Conservation (phyloP, 2,329 filamentous ascomycete species). For the Phyllosticta citrichinensis region DNA sequence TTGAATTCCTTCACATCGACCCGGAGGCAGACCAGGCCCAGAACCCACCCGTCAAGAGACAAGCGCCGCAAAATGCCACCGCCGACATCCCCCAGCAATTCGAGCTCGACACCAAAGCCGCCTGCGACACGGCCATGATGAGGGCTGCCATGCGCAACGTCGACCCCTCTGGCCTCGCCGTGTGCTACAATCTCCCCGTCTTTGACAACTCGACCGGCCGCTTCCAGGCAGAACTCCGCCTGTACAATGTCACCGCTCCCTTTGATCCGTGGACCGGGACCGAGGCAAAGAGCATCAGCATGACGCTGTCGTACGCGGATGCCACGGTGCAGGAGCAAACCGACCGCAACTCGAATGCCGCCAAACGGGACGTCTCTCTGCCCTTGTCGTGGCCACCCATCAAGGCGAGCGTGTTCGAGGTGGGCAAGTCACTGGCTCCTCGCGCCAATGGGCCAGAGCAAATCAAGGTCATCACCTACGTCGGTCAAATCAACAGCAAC, state of each 20-base stretch:
- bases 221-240: conserved; percentile 66
- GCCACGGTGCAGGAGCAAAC: conserved; percentile 31
- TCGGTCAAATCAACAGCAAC: conserved; percentile 55
- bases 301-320: conserved; percentile 32
- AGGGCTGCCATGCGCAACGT: conserved; percentile 46
- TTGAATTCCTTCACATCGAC: conserved; percentile 17
- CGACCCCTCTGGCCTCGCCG: conserved; percentile 66
- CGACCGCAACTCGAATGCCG: conserved; percentile 19
- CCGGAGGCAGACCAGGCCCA: conserved; percentile 24
- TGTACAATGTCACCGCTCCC: conserved; percentile 59
- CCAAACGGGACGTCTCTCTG: conserved; percentile 17
- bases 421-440: conserved; percentile 10
- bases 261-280: conserved; percentile 37
- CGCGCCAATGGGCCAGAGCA: conserved; percentile 16
- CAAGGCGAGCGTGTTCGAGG: conserved; percentile 15
- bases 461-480: conserved; percentile 56
- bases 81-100: conserved; percentile 19
- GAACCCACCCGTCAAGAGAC: conserved; percentile 9
- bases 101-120: conserved; percentile 32
- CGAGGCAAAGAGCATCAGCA: conserved; percentile 28
- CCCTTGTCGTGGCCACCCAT: conserved; percentile 19
- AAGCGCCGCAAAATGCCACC: conserved; percentile 1
- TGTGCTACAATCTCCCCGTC: conserved; percentile 73
- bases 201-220: conserved; percentile 57
- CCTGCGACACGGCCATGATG: conserved; percentile 50